phyloP scores from a whole-genome alignment of 2,329 filamentous ascomycete genomes.

The Pezicula rhizophila region DNA sequence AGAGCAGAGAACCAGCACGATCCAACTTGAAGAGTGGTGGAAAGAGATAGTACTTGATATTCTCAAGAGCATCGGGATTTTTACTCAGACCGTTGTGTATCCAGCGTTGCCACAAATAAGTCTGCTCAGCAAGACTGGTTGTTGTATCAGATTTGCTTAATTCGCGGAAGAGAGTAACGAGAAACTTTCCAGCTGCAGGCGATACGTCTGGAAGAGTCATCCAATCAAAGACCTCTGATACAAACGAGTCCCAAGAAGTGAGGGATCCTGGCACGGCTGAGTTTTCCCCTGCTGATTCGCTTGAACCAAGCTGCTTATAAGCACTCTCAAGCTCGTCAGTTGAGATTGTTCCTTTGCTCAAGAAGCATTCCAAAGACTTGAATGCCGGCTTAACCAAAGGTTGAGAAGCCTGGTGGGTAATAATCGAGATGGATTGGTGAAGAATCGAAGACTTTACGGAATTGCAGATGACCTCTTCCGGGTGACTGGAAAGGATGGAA shows the following conservation, averaged over 20 bases:
- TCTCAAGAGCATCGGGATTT: constrained; percentile 49
- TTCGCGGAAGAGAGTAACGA: constrained; percentile 49
- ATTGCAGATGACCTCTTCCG: constrained; percentile 34
- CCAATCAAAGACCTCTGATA: constrained; percentile 46
- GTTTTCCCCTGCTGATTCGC: neutral
- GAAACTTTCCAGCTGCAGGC: constrained; percentile 53
- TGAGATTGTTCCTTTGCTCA: constrained; percentile 53
- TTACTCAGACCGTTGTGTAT: constrained; percentile 43
- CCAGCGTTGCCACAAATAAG: constrained; percentile 47
- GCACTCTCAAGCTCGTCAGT: constrained; percentile 15
- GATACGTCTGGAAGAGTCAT: constrained; percentile 52
- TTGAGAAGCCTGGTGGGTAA: constrained; percentile 54
- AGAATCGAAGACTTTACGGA: constrained; percentile 41
- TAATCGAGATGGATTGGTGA: constrained; percentile 48
- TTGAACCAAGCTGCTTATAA: constrained; percentile 4
- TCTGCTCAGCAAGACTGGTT: constrained; percentile 31
- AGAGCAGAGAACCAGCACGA: constrained; percentile 43
- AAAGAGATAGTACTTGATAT: constrained; percentile 59
- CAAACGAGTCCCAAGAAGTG: constrained; percentile 42
- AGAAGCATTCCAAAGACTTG: constrained; percentile 59
- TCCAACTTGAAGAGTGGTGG: constrained; percentile 57
- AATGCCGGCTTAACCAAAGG: constrained; percentile 65
- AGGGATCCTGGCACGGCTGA: neutral
- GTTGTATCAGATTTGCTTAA: constrained; percentile 26
- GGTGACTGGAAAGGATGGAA: constrained; percentile 44